These are phyloP conservation scores for Sugiyamaella castrensis DNA, from an alignment of 1,139 yeast genomes.

Conservation along the genomic window DNA sequence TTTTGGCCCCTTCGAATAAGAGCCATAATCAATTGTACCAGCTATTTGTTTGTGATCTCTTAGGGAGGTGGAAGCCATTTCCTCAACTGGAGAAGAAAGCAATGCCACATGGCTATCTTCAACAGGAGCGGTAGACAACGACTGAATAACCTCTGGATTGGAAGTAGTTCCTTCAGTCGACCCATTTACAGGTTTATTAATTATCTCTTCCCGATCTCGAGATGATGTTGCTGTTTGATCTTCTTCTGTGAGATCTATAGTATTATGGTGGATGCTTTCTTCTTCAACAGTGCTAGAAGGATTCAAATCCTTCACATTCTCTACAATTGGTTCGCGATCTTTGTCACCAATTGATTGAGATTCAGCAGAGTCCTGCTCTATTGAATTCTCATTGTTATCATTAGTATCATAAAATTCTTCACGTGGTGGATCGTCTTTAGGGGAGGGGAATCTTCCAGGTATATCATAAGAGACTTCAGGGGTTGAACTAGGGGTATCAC, in stretches of 20 bases:
- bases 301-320: background rate
- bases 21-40: conserved; percentile 21
- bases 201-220: background rate
- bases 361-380: conserved; percentile 8
- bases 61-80: background rate
- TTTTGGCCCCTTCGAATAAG: conserved; percentile 21
- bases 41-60: conserved; percentile 15
- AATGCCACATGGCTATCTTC: background rate
- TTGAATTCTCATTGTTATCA: background rate
- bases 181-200: background rate
- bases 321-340: background rate
- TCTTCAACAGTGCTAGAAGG: background rate
- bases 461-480: no score
- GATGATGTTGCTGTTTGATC: no score
- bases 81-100: no score
- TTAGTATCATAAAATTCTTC: no score
- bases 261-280: background rate
- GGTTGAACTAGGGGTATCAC: no score
- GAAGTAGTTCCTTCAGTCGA: background rate
- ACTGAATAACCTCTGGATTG: no score
- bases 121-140: background rate
- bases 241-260: conserved; percentile 4
- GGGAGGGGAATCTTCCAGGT: no score
- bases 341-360: background rate
- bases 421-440: no score